Conservation (phyloP, 2,329 filamentous ascomycete genomes). For the Neonectria faginata region DNA sequence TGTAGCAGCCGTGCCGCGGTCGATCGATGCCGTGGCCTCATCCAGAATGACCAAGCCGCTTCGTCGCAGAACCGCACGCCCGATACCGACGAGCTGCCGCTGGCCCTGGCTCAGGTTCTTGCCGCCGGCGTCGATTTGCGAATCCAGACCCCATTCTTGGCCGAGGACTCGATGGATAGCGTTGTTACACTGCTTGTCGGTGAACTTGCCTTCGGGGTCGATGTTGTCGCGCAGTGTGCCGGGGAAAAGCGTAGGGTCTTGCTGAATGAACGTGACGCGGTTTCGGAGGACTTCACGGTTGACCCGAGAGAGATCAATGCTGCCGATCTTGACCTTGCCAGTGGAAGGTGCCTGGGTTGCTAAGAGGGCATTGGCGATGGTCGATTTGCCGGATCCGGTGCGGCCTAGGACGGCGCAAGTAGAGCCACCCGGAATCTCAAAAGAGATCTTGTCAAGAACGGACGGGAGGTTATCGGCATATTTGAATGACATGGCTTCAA, state of each 20-base stretch:
- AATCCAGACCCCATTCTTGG: constrained; percentile 58
- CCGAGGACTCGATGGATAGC: constrained; percentile 72
- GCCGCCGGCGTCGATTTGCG: constrained; percentile 68
- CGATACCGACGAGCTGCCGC: constrained; percentile 71
- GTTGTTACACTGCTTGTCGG: constrained; percentile 61
- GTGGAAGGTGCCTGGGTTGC: constrained; percentile 64
- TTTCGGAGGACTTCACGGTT: constrained; percentile 67
- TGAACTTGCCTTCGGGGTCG: constrained; percentile 72
- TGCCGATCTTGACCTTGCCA: constrained; percentile 67
- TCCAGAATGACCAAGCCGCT: constrained; percentile 73
- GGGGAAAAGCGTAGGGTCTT: constrained; percentile 72
- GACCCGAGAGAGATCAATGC: constrained; percentile 63
- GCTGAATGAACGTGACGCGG: constrained; percentile 72
- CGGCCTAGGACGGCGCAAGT: constrained; percentile 79
- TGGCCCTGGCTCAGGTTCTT: constrained; percentile 73
- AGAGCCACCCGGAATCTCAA: constrained; percentile 76
- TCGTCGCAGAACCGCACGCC: constrained; percentile 68
- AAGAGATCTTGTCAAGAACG: constrained; percentile 74
- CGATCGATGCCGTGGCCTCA: constrained; percentile 73
- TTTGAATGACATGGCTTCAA: constrained; percentile 80
- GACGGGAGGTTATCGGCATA: constrained; percentile 84
- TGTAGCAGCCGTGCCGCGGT: constrained; percentile 66
- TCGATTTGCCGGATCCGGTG: constrained; percentile 90
- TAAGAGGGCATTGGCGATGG: constrained; percentile 70
- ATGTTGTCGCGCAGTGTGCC: constrained; percentile 73